phyloP scores from a whole-genome alignment of 345 rosid species.

The Noccaea caerulescens region DNA sequence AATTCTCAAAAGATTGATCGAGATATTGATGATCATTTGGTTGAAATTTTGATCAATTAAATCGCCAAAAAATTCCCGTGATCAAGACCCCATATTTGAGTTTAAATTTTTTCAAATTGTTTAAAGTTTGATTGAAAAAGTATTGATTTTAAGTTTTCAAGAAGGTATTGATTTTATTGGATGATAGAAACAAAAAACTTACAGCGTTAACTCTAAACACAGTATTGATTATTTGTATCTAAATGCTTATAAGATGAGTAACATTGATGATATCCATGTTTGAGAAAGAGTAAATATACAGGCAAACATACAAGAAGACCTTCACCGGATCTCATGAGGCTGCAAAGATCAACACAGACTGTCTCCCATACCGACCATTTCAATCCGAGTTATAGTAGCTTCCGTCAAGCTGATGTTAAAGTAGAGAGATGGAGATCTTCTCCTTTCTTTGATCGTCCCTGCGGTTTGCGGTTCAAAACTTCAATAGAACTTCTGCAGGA shows the following conservation, averaged over 20 bases:
- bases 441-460: constrained; percentile 54
- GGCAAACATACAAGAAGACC: constrained; percentile 75
- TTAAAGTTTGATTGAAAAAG: no score
- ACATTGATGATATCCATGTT: background rate
- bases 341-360: constrained; percentile 94
- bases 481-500: constrained; percentile 50
- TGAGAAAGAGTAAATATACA: constrained; percentile 27
- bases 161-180: background rate
- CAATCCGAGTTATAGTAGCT: no score
- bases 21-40: no score
- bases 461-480: constrained; percentile 49
- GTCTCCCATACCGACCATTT: constrained; percentile 89
- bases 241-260: background rate
- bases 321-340: constrained; percentile 92
- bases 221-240: background rate
- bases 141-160: background rate
- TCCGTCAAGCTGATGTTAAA: constrained; percentile 50
- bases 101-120: no score
- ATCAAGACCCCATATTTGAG: no score
- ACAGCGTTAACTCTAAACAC: constrained; percentile 84
- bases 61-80: no score
- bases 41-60: no score
- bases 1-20: no score
- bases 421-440: constrained; percentile 47
- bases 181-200: constrained; percentile 38